phyloP scores from a whole-genome alignment of 2,329 filamentous ascomycete species.

The Phaeosphaeria sp. region DNA sequence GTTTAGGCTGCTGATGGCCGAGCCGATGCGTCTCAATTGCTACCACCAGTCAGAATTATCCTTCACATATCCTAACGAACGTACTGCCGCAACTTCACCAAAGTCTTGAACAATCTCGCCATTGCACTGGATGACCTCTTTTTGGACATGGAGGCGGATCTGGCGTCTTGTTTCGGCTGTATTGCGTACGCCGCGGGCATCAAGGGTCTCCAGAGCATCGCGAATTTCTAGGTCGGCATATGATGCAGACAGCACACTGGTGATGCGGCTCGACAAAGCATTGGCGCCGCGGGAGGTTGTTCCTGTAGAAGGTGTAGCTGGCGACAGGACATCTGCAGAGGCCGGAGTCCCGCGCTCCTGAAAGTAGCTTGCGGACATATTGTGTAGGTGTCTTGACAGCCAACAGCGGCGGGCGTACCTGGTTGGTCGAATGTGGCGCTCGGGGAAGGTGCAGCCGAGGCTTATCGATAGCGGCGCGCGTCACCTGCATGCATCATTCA shows the following conservation, averaged over 20 bases:
- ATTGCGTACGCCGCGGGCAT: conserved; percentile 74
- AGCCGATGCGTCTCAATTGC: conserved; percentile 87
- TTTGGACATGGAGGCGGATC: conserved; percentile 82
- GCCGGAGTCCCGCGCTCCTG: conserved; percentile 36
- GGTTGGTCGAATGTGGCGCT: conserved; percentile 11
- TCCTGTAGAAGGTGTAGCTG: conserved; percentile 31
- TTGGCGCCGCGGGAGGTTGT: conserved; percentile 54
- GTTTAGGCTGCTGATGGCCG: conserved; percentile 79
- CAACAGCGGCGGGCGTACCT: too few species aligned
- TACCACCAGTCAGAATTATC: conserved; percentile 50
- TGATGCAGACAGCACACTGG: conserved; percentile 85
- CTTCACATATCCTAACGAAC: conserved; percentile 10
- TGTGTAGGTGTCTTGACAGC: conserved; percentile 19
- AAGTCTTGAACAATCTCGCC: conserved; percentile 88
- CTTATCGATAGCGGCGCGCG: conserved; percentile 36
- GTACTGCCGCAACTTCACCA: conserved; percentile 83
- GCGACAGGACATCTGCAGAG: conserved; percentile 37
- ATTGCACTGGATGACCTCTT: conserved; percentile 92
- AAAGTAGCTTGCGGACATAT: conserved; percentile 42
- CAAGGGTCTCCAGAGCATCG: conserved; percentile 80
- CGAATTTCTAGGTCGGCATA: conserved; percentile 93
- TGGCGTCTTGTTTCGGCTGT: conserved; percentile 79
- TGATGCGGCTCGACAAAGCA: conserved; percentile 81
- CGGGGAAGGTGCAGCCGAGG: conserved; percentile 28
- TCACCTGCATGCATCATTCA: conserved; percentile 31